phyloP scores from a whole-genome alignment of 176 grass and related monocot genomes.

The Lolium rigidum region DNA sequence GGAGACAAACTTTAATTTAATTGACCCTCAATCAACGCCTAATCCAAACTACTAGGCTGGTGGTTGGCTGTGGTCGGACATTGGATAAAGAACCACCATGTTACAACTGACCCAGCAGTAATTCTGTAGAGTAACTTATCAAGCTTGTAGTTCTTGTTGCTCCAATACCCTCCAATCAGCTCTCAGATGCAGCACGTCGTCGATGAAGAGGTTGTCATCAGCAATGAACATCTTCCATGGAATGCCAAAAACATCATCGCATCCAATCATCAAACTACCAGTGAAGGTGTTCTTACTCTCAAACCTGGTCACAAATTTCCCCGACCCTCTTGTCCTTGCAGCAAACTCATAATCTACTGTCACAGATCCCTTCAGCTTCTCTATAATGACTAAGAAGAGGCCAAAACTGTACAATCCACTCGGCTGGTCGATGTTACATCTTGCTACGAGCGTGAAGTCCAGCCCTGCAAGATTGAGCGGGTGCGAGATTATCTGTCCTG shows the following conservation, averaged over 20 bases:
- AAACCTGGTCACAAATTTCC: constrained; percentile 67
- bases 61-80: too few relatives aligned
- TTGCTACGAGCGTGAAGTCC: constrained; percentile 73
- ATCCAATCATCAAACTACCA: constrained; percentile 51
- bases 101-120: too few relatives aligned
- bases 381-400: constrained; percentile 39
- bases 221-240: constrained; percentile 76
- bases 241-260: constrained; percentile 49
- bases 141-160: not conserved
- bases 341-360: constrained; percentile 87
- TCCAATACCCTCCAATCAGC: constrained; percentile 48
- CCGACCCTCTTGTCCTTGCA: constrained; percentile 56
- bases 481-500: constrained; percentile 60
- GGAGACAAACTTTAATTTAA: too few relatives aligned
- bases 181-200: constrained; percentile 74
- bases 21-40: too few relatives aligned
- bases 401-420: constrained; percentile 68
- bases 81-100: too few relatives aligned
- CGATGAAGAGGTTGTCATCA: constrained; percentile 72
- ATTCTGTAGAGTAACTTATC: not conserved
- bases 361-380: not conserved
- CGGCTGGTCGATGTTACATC: constrained; percentile 75
- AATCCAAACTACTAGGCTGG: too few relatives aligned
- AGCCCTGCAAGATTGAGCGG: constrained; percentile 73
- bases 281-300: constrained; percentile 66